Evolutionary conservation across 352 stramenopile species (phyloP).

Genomic region (Phytophthora syringae): DNA sequence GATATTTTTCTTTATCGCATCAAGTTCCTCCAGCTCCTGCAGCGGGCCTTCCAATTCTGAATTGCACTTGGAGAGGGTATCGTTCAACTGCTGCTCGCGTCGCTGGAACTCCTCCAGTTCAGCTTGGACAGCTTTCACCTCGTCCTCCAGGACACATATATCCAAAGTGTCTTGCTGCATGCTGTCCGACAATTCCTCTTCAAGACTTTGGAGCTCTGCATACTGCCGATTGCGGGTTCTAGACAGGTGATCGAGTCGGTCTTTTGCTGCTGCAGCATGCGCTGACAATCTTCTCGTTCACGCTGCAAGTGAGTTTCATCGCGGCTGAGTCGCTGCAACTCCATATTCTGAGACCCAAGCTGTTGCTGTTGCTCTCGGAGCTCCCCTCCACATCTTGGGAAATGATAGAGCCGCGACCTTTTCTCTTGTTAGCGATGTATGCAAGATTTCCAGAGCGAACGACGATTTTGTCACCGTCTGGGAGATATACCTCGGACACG

Average conservation of each 20-base stretch:
- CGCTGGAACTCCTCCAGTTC: conserved; percentile 51
- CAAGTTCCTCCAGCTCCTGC: conserved; percentile 66
- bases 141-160: conserved; percentile 76
- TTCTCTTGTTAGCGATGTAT: conserved; percentile 81
- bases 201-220: conserved; percentile 62
- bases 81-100: conserved; percentile 62
- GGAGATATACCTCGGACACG: conserved; percentile 75
- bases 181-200: conserved; percentile 74
- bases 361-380: conserved; percentile 60
- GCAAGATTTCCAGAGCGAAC: conserved; percentile 78
- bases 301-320: conserved; percentile 56
- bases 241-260: conserved; percentile 64
- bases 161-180: conserved; percentile 73
- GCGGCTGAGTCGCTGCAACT: conserved; percentile 55
- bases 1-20: conserved; percentile 56
- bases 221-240: conserved; percentile 59
- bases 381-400: conserved; percentile 75
- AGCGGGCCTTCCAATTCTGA: conserved; percentile 69
- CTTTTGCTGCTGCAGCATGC: conserved; percentile 52
- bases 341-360: conserved; percentile 51
- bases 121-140: conserved; percentile 52
- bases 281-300: conserved; percentile 49
- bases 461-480: conserved; percentile 77
- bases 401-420: conserved; percentile 69
- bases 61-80: conserved; percentile 65